These are phyloP conservation scores for Pythium vanterpoolii DNA, from an alignment of 352 stramenopile species.

Conservation along the genomic window DNA sequence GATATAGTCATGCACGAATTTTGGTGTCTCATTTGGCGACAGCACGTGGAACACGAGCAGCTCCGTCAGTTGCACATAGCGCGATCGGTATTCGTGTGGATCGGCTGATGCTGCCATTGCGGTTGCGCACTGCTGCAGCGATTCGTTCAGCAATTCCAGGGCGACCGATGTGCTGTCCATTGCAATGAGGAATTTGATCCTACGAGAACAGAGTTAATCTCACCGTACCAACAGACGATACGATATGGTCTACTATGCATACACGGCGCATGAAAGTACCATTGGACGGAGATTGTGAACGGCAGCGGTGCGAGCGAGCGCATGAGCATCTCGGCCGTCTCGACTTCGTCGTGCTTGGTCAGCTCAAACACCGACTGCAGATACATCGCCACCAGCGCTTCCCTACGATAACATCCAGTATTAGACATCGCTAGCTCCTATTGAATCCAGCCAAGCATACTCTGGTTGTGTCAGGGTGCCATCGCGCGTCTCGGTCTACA, in stretches of 20 bases:
- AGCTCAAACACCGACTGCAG: slow-evolving; percentile 65
- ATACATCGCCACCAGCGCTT: slow-evolving; percentile 62
- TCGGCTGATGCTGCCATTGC: not conserved
- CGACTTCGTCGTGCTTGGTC: slow-evolving; percentile 48
- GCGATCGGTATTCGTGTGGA: not conserved
- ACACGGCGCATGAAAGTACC: slow-evolving; percentile 19
- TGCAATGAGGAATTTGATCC: slow-evolving; percentile 60
- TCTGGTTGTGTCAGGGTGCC: slow-evolving; percentile 10
- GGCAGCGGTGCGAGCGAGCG: slow-evolving; percentile 42
- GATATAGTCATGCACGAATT: slow-evolving; percentile 34
- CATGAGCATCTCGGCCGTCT: slow-evolving; percentile 38
- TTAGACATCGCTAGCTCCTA: not conserved
- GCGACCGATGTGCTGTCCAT: slow-evolving; percentile 46
- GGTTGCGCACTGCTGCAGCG: slow-evolving; percentile 21
- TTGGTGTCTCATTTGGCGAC: slow-evolving; percentile 36
- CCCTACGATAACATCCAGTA: slow-evolving; percentile 22
- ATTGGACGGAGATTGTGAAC: slow-evolving; percentile 39
- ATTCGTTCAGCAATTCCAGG: slow-evolving; percentile 26
- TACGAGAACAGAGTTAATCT: not conserved
- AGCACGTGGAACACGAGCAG: slow-evolving; percentile 48
- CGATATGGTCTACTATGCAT: not conserved
- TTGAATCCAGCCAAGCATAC: not conserved
- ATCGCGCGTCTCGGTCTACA: slow-evolving; percentile 8
- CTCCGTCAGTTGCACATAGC: slow-evolving; percentile 27
- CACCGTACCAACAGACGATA: not conserved